These are phyloP conservation scores for Cordyceps cicadae DNA, from an alignment of 2,329 filamentous ascomycete species.

Conservation along the genomic window DNA sequence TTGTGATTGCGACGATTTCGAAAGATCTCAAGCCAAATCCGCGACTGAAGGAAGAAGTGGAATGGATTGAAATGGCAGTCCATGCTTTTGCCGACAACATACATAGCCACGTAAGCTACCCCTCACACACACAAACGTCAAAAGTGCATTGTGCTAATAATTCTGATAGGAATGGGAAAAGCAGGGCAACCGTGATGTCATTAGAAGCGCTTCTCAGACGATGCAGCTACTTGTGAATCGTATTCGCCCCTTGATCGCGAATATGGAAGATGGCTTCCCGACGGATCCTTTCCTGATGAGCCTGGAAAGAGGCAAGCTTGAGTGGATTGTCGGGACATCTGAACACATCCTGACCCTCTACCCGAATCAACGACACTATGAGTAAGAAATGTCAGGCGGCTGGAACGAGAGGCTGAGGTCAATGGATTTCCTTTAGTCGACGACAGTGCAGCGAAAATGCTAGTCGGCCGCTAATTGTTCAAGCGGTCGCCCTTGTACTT, in stretches of 20 bases:
- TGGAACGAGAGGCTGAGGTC: not conserved
- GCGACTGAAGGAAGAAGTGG: conserved; percentile 46
- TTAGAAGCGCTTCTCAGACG: conserved; percentile 31
- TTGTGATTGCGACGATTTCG: conserved; percentile 56
- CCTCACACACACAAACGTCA: not conserved
- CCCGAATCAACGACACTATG: conserved; percentile 21
- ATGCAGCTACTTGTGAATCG: conserved; percentile 30
- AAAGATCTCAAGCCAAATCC: conserved; percentile 46
- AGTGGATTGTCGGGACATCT: conserved; percentile 30
- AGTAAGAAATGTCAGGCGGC: conserved; percentile 14
- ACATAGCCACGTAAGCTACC: conserved; percentile 41
- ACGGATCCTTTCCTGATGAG: conserved; percentile 32
- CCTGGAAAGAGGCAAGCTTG: conserved; percentile 30
- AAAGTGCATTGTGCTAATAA: not conserved
- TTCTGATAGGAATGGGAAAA: conserved; percentile 29
- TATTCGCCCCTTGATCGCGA: conserved; percentile 26
- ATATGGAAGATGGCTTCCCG: conserved; percentile 29
- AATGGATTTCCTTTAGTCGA: not conserved
- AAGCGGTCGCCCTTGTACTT: not conserved
- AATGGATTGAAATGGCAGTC: conserved; percentile 54
- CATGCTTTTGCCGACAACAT: conserved; percentile 42
- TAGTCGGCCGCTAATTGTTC: not conserved
- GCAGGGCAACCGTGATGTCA: conserved; percentile 27
- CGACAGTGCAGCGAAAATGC: not conserved
- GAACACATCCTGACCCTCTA: conserved; percentile 28